Base-by-base conservation (phyloP, 1,284 basidiomycete genomes). In the Sanguinoderma infundibulare region DNA sequence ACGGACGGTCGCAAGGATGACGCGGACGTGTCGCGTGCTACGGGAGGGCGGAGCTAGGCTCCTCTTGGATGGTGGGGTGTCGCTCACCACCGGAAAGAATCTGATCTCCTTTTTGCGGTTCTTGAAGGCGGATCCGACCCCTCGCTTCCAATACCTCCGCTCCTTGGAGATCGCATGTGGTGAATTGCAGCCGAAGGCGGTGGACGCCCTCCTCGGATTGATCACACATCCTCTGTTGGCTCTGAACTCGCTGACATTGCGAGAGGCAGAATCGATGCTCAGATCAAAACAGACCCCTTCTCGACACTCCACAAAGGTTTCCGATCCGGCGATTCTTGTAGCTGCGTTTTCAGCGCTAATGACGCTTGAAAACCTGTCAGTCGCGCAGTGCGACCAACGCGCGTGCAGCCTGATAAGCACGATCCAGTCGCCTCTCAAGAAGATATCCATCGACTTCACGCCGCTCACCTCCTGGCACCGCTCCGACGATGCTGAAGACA, bases 31-130 rank as follows among this genome's bases (percentile, higher is more conserved):
- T 20, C 57, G 55, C 12, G 30, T 53, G 4, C 47, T 66, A 4
- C 59, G 59, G 14, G 26, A 38, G 3, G 39, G 34, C 15, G 62
- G 61, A 14, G 55, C 59, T 8, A 53, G 57, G 20, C 35, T 57
- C n/a, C 59, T 66, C 42, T 42, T 66, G 22, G 46, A 40, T 22
- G 40, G 20, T 9, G 61, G 55, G 5, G 55, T 57, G 20, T 28
- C 42, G 2, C 55, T 66, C 30, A 12, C 35, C 2, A 30, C 40
- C 2, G 47, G 34, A 34, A 9, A 26, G 14, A 38, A 47, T 20
- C 7, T 58, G n/a, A 9, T 58, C 26, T 59, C 65, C 10, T 59
- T 66, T 55, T 30, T 53, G 5, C 32, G 5, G 3, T 66, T 63
- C 53, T 49, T 63, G 51, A 26, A 28, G 17, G 47, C 57, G 6